Percentiles rank a stretch among this genome's conserved stretches.
These are phyloP conservation scores for Colletotrichum eremochloae DNA, from an alignment of 2,329 filamentous ascomycete genomes.

Conservation along the genomic window DNA sequence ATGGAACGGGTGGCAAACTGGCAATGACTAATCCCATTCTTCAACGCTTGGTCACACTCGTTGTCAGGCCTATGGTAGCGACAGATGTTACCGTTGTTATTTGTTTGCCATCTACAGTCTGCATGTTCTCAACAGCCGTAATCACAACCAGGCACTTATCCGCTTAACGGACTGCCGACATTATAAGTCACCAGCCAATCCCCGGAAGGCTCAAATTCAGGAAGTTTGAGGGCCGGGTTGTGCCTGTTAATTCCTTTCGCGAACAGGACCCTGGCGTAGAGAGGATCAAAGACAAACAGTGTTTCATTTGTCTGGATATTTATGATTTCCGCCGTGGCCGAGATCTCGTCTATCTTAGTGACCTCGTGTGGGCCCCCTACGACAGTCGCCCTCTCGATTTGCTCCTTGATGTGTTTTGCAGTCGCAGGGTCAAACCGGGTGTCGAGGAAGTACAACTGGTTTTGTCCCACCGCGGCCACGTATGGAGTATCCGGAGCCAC, in stretches of 20 bases:
- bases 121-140: too few relatives aligned
- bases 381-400: slow-evolving; percentile 36
- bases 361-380: background rate
- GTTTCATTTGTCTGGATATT: slow-evolving; percentile 19
- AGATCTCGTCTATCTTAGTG: slow-evolving; percentile 19
- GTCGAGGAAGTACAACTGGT: slow-evolving; percentile 41
- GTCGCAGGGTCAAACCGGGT: slow-evolving; percentile 29
- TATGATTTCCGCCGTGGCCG: slow-evolving; percentile 22
- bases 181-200: slow-evolving; percentile 37
- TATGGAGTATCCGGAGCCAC: slow-evolving; percentile 43
- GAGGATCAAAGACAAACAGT: slow-evolving; percentile 38
- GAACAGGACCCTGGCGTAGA: slow-evolving; percentile 37
- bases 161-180: background rate
- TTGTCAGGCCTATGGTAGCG: too few relatives aligned
- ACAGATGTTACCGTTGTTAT: too few relatives aligned
- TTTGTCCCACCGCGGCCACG: slow-evolving; percentile 36
- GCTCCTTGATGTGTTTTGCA: slow-evolving; percentile 38
- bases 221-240: slow-evolving; percentile 33
- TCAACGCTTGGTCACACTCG: background rate
- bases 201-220: slow-evolving; percentile 27
- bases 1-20: too few relatives aligned
- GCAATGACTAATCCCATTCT: too few relatives aligned
- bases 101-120: too few relatives aligned
- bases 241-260: slow-evolving; percentile 39
- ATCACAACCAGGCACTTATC: too few relatives aligned